These are phyloP conservation scores for Thermomyces lanuginosus DNA, from an alignment of 2,329 filamentous ascomycete species.

Conservation along the genomic window DNA sequence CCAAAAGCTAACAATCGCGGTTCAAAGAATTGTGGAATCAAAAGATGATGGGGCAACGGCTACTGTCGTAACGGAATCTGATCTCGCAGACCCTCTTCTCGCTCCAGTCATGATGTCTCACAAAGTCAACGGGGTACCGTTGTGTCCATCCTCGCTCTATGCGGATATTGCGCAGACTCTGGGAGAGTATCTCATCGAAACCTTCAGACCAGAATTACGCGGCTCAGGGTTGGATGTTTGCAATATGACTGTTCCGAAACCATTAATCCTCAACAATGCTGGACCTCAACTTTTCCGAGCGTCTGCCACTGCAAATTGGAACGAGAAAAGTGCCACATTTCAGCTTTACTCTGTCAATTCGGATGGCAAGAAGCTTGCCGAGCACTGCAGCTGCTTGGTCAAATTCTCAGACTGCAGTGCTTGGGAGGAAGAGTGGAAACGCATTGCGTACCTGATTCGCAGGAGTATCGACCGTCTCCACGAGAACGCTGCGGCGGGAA, in stretches of 20 bases:
- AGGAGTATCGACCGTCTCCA: slow-evolving; percentile 10
- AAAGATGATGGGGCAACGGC: slow-evolving; percentile 2
- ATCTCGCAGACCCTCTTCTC: slow-evolving; percentile 19
- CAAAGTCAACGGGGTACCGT: slow-evolving; percentile 13
- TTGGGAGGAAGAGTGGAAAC: slow-evolving; percentile 30
- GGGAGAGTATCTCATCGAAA: slow-evolving; percentile 11
- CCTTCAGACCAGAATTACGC: slow-evolving; percentile 18
- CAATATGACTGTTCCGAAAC: slow-evolving; percentile 24
- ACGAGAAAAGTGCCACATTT: slow-evolving; percentile 15
- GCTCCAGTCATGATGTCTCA: slow-evolving; percentile 22
- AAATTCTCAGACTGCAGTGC: slow-evolving; percentile 9
- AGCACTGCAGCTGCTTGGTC: slow-evolving; percentile 6
- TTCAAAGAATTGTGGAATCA: slow-evolving; percentile 6
- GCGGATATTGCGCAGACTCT: slow-evolving; percentile 13
- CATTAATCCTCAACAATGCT: slow-evolving; percentile 39
- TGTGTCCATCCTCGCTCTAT: slow-evolving; percentile 9
- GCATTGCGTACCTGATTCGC: slow-evolving; percentile 10
- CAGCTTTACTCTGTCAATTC: slow-evolving; percentile 22
- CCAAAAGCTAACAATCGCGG: slow-evolving; percentile 6
- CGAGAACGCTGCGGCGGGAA: slow-evolving; percentile 5
- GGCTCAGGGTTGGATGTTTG: slow-evolving; percentile 19
- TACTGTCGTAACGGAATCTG: slow-evolving; percentile 21
- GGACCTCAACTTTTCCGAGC: slow-evolving; percentile 23
- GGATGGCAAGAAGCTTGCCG: slow-evolving; percentile 17
- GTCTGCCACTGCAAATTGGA: slow-evolving; percentile 22